phyloP scores from a whole-genome alignment of 306 rosid species.

The Fagus sylvatica region DNA sequence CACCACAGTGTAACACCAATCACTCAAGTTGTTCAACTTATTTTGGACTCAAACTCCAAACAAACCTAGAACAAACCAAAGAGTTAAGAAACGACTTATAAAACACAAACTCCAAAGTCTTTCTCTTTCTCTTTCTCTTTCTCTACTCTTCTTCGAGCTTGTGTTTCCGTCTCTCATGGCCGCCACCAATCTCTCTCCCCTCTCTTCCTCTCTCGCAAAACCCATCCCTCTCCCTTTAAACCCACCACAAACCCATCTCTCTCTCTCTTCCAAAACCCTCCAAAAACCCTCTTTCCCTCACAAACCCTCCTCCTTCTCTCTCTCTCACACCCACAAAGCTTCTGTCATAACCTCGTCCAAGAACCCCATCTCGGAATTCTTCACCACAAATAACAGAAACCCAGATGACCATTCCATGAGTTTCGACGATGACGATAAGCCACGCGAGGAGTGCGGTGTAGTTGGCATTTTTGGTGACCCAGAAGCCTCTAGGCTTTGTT shows the following conservation, averaged over 20 bases:
- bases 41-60: neutral
- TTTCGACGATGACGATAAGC: conserved; percentile 57
- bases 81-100: neutral
- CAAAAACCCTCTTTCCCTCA: conserved; percentile 25
- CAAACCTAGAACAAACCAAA: conserved; percentile 15
- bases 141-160: neutral
- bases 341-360: conserved; percentile 22
- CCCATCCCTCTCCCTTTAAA: conserved; percentile 21
- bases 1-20: neutral
- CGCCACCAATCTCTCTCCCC: conserved; percentile 29
- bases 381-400: conserved; percentile 13
- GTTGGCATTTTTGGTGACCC: conserved; percentile 85
- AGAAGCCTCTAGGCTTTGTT: conserved; percentile 72
- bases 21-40: too few relatives aligned
- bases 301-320: conserved; percentile 10
- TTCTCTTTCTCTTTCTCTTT: neutral
- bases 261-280: conserved; percentile 31
- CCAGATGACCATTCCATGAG: neutral
- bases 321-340: conserved; percentile 16
- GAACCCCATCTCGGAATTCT: conserved; percentile 41
- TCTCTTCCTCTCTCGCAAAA: conserved; percentile 40
- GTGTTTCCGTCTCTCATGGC: conserved; percentile 27
- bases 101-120: neutral
- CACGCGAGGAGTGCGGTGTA: conserved; percentile 92
- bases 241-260: conserved; percentile 11